These are phyloP conservation scores for Starmerella apis DNA, from an alignment of 805 yeast genomes.

Conservation along the genomic window DNA sequence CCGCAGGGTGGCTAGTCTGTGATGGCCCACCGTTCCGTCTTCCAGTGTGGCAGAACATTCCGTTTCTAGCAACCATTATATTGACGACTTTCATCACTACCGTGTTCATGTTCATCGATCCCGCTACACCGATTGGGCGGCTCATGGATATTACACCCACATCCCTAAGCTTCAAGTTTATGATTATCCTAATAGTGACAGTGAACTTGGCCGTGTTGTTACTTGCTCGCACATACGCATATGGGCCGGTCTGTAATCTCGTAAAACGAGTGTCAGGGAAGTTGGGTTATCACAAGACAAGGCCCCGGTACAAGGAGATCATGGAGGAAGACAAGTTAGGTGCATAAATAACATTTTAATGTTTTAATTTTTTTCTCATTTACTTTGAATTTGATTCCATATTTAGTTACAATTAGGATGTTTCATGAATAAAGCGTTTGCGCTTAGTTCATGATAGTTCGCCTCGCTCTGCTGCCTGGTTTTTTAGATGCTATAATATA, in stretches of 20 bases:
- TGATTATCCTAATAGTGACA: constrained; percentile 34
- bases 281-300: constrained; percentile 24
- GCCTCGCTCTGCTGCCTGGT: no score
- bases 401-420: no score
- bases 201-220: constrained; percentile 43
- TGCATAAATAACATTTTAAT: background rate
- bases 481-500: no score
- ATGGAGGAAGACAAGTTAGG: constrained; percentile 14
- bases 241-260: constrained; percentile 29
- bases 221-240: constrained; percentile 39
- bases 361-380: background rate
- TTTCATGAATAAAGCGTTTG: no score
- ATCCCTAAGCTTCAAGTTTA: constrained; percentile 39
- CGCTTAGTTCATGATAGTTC: no score
- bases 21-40: constrained; percentile 91
- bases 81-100: constrained; percentile 43
- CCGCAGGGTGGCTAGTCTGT: constrained; percentile 72
- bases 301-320: constrained; percentile 33
- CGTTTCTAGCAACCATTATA: constrained; percentile 56
- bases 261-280: constrained; percentile 16
- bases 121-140: constrained; percentile 47
- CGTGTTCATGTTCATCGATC: constrained; percentile 42
- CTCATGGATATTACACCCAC: constrained; percentile 68
- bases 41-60: constrained; percentile 50
- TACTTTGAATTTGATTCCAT: background rate